A percentile compares a stretch with the other conserved stretches of the same genome.
Conservation (phyloP, 2,329 filamentous ascomycete genomes). For the Ascochyta rabiei region DNA sequence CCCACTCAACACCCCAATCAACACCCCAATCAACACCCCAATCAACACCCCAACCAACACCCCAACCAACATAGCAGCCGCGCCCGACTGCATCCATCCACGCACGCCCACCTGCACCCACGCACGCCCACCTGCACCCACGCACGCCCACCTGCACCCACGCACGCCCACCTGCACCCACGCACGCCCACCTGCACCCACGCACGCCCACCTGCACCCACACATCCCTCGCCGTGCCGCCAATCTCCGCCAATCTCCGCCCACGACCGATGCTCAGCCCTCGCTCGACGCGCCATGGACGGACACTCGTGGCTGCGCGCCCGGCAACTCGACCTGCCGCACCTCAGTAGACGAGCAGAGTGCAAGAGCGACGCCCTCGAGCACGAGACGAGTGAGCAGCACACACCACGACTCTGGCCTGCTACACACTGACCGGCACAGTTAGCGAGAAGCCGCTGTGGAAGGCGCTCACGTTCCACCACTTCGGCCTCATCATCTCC, state of each 20-base stretch:
- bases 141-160: conserved; percentile 9
- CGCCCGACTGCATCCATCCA: too few species aligned
- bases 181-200: conserved; percentile 9
- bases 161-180: not conserved
- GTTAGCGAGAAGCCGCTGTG: conserved; percentile 58
- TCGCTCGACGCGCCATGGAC: conserved; percentile 8
- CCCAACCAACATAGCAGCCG: conserved; percentile 6
- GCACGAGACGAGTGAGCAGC: conserved; percentile 47
- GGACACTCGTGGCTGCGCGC: conserved; percentile 8
- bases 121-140: not conserved
- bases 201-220: not conserved
- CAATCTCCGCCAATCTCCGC: conserved; percentile 13
- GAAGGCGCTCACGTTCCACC: conserved; percentile 62
- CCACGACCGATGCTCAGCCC: conserved; percentile 8
- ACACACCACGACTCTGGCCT: not conserved
- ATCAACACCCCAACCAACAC: not conserved
- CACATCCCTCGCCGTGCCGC: conserved; percentile 2
- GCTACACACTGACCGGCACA: conserved; percentile 12
- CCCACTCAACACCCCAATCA: too few species aligned
- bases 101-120: not conserved
- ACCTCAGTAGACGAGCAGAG: conserved; percentile 5
- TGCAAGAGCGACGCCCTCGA: conserved; percentile 24
- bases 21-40: not conserved
- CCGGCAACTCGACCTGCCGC: conserved; percentile 1
- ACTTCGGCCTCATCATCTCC: conserved; percentile 60